Percentiles rank a stretch among this genome's conserved stretches.
Evolutionary conservation across 805 yeast species (phyloP).

Genomic region (Ascoidea asiatica): DNA sequence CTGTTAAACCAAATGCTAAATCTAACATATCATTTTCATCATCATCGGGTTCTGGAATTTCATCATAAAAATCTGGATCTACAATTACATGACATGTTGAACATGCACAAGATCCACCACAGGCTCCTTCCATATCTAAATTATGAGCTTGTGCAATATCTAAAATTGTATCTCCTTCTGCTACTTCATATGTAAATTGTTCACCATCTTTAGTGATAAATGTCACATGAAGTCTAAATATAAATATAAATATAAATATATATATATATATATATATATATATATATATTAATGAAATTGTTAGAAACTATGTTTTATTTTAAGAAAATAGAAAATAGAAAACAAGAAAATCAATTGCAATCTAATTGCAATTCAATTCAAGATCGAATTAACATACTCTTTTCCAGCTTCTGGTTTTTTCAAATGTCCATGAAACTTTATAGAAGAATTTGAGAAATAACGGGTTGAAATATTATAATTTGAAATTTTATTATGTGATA

Average conservation of each 20-base stretch:
- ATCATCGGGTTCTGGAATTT: conserved; percentile 87
- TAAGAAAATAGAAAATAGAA: neutral
- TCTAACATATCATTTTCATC: conserved; percentile 98
- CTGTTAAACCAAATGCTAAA: conserved; percentile 93
- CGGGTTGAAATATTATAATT: conserved; percentile 11
- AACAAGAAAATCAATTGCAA: neutral
- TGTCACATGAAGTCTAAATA: conserved; percentile 47
- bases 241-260: neutral
- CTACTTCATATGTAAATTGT: conserved; percentile 70
- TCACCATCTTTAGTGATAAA: conserved; percentile 87
- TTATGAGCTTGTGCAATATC: conserved; percentile 93
- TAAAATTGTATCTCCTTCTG: conserved; percentile 81
- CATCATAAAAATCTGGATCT: conserved; percentile 89
- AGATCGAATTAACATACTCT: conserved; percentile 53
- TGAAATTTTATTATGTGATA: too few relatives aligned
- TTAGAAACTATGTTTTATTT: too few relatives aligned
- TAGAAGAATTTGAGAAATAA: conserved; percentile 16
- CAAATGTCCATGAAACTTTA: conserved; percentile 61
- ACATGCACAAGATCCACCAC: conserved; percentile 99
- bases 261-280: too few relatives aligned
- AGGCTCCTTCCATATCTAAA: conserved; percentile 95
- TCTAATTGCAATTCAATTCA: too few relatives aligned
- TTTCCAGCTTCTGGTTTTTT: conserved; percentile 90
- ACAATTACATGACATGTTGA: conserved; percentile 95
- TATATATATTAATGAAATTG: too few relatives aligned